Conservation (phyloP, 2,329 filamentous ascomycete species). For the Pochonia chlamydosporia region DNA sequence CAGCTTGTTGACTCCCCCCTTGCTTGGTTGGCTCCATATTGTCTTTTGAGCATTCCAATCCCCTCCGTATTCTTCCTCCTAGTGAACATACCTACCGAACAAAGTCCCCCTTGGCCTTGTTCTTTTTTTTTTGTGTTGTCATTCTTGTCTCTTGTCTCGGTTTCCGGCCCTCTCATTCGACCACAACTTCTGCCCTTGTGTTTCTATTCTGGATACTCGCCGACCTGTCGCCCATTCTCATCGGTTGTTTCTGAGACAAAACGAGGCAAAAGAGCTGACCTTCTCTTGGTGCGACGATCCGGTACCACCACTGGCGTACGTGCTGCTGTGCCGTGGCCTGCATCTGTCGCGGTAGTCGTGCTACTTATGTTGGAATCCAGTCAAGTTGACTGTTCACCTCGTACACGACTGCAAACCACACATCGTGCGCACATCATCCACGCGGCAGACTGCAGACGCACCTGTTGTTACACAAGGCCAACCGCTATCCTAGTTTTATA, state of each 20-base stretch:
- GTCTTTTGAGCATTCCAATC: constrained; percentile 2
- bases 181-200: not conserved
- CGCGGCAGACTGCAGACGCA: constrained; percentile 3
- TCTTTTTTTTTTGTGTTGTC: not conserved
- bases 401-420: not conserved
- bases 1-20: not conserved
- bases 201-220: not conserved
- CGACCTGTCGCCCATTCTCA: not conserved
- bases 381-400: not conserved
- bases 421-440: not conserved
- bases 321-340: not conserved
- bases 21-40: not conserved
- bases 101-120: not conserved
- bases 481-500: constrained; percentile 1
- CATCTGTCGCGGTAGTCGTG: not conserved
- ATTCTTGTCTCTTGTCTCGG: not conserved
- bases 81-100: not conserved
- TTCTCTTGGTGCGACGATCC: not conserved
- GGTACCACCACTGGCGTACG: no score
- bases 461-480: not conserved
- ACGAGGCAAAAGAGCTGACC: not conserved
- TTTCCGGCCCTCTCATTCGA: not conserved
- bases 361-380: not conserved
- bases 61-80: not conserved
- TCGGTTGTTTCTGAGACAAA: not conserved